These are phyloP conservation scores for Penicillium longicatenatum DNA, from an alignment of 495 filamentous ascomycete genomes.

Conservation along the genomic window DNA sequence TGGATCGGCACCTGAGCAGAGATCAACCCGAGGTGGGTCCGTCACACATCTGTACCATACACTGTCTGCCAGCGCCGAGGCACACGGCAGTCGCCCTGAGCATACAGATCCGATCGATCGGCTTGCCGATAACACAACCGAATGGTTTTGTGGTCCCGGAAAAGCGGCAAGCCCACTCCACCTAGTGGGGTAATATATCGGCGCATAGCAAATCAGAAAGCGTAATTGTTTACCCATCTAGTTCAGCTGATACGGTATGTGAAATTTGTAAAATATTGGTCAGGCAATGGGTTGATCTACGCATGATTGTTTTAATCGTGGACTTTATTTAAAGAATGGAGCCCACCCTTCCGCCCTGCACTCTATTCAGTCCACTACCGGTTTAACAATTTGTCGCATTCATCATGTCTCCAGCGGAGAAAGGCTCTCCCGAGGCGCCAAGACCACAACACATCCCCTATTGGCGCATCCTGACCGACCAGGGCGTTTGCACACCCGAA, in stretches of 20 bases:
- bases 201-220: background rate
- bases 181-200: background rate
- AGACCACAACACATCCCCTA: conserved; percentile 24
- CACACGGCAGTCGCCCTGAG: background rate
- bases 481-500: conserved; percentile 32
- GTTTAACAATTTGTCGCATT: background rate
- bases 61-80: background rate
- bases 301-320: background rate
- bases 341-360: background rate
- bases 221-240: background rate
- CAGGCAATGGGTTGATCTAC: background rate
- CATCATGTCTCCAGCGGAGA: conserved; percentile 1
- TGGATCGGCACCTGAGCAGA: background rate
- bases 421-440: conserved; percentile 9
- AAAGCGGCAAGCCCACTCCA: conserved; percentile 3
- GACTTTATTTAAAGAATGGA: background rate
- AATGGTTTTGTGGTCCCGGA: background rate
- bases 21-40: background rate
- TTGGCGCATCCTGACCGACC: conserved; percentile 32
- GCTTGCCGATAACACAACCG: conserved; percentile 15
- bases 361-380: background rate
- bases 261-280: background rate
- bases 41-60: conserved; percentile 3
- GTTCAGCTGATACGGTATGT: background rate
- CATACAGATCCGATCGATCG: conserved; percentile 8